Conservation (phyloP, 257 asterid genomes). For the Datura wrightii region DNA sequence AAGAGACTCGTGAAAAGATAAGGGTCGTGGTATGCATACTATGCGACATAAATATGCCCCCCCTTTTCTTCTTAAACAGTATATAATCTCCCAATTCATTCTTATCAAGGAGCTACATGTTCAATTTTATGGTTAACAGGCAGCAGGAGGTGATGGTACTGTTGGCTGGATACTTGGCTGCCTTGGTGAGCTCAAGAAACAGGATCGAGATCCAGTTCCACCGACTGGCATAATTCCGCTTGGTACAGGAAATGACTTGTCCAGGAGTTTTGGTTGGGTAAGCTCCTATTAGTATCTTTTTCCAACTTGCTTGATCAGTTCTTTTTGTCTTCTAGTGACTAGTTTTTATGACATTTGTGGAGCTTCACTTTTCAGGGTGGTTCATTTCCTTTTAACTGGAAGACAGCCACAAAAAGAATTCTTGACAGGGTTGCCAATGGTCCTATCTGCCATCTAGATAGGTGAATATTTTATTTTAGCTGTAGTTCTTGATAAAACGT, state of each 20-base stretch:
- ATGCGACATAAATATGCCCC: constrained; percentile 11
- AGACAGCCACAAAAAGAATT: constrained; percentile 79
- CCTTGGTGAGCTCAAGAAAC: constrained; percentile 78
- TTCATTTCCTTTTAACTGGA: constrained; percentile 95
- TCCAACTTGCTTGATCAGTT: constrained; percentile 28
- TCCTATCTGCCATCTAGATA: constrained; percentile 70
- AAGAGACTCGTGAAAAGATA: constrained; percentile 78
- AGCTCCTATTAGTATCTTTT: constrained; percentile 39
- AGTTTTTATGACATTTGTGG: constrained; percentile 38
- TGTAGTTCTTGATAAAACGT: constrained; percentile 29
- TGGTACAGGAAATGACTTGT: constrained; percentile 97
- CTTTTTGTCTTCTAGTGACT: constrained; percentile 25
- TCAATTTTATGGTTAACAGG: constrained; percentile 57
- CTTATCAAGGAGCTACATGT: constrained; percentile 32
- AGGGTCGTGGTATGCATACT: constrained; percentile 81
- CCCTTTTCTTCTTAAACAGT: neutral
- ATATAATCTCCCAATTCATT: constrained; percentile 5
- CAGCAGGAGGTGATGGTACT: constrained; percentile 99
- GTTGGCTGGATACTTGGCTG: constrained; percentile 99
- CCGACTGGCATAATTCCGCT: constrained; percentile 90
- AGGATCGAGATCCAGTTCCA: constrained; percentile 72
- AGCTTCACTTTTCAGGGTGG: constrained; percentile 68
- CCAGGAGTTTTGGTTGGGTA: constrained; percentile 98
- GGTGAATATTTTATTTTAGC: constrained; percentile 51
- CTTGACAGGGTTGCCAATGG: constrained; percentile 69